A percentile compares a stretch with the other conserved stretches of the same genome.
phyloP scores from a whole-genome alignment of 1,284 basidiomycete genomes.

The Cryptococcus floricola region DNA sequence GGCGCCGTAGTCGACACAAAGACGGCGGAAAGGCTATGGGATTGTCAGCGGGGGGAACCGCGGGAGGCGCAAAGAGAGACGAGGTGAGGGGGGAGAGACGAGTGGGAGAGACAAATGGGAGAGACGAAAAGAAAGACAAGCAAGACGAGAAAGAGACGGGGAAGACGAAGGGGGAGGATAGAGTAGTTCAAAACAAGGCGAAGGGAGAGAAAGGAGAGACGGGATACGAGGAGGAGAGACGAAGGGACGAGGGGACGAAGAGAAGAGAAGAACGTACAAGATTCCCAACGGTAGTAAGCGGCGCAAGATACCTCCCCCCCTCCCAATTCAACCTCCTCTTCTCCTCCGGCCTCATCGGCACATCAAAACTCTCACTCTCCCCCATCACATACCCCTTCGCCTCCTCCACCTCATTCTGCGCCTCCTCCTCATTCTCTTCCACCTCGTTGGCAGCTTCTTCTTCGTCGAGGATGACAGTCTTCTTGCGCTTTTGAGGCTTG shows the following conservation, averaged over 20 bases:
- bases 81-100: too few relatives aligned
- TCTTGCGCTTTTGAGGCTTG: constrained; percentile 13
- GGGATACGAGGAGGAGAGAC: too few relatives aligned
- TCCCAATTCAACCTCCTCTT: constrained; percentile 84
- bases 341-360: constrained; percentile 66
- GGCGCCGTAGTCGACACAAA: constrained; percentile 81
- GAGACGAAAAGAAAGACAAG: too few relatives aligned
- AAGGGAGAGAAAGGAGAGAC: too few relatives aligned
- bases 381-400: constrained; percentile 38
- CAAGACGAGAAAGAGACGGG: too few relatives aligned
- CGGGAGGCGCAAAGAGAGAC: too few relatives aligned
- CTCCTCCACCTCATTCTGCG: constrained; percentile 20
- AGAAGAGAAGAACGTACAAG: constrained; percentile 59
- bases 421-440: constrained; percentile 42
- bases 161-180: neutral
- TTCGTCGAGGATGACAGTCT: constrained; percentile 17
- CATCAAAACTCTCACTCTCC: constrained; percentile 38
- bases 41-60: neutral
- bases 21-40: constrained; percentile 78
- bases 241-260: too few relatives aligned
- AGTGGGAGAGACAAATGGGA: too few relatives aligned
- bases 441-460: constrained; percentile 10
- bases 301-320: constrained; percentile 87
- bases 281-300: constrained; percentile 93
- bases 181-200: too few relatives aligned